Conservation (phyloP, 441 rosid genomes). For the Lepidium campestre region DNA sequence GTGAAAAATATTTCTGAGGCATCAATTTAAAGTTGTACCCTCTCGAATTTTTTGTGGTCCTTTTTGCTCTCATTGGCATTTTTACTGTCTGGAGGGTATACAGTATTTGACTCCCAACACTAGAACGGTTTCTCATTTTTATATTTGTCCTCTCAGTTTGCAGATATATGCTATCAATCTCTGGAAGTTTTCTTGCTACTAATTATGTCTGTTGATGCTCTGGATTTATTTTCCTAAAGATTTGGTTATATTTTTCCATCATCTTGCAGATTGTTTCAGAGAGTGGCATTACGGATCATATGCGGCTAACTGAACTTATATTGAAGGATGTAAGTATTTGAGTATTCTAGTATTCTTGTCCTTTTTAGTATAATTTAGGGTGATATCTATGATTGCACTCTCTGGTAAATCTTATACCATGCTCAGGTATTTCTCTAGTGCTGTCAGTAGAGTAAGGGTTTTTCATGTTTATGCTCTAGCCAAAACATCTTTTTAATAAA, state of each 20-base stretch:
- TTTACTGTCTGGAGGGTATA: not conserved
- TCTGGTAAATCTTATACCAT: not conserved
- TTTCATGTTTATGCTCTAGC: conserved; percentile 13
- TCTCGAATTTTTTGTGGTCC: not conserved
- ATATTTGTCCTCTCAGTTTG: conserved; percentile 1
- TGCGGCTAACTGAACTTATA: conserved; percentile 75
- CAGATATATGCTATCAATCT: not conserved
- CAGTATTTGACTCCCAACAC: not conserved
- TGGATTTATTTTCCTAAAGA: not conserved
- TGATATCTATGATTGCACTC: not conserved
- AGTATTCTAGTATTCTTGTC: conserved; percentile 5
- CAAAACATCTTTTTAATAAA: not conserved
- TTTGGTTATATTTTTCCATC: conserved; percentile 12
- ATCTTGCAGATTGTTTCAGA: conserved; percentile 80
- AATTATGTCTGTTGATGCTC: not conserved
- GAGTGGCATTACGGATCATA: conserved; percentile 89
- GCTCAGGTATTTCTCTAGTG: not conserved
- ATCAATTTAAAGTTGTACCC: not conserved
- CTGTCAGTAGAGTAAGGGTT: not conserved
- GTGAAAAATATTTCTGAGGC: not conserved
- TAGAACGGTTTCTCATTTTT: not conserved
- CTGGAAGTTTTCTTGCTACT: not conserved
- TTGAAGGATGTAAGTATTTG: conserved; percentile 73
- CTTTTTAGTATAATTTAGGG: not conserved
- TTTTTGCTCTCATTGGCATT: not conserved